Base-by-base conservation (phyloP, 805 yeast genomes). In the Candida railenensis region DNA sequence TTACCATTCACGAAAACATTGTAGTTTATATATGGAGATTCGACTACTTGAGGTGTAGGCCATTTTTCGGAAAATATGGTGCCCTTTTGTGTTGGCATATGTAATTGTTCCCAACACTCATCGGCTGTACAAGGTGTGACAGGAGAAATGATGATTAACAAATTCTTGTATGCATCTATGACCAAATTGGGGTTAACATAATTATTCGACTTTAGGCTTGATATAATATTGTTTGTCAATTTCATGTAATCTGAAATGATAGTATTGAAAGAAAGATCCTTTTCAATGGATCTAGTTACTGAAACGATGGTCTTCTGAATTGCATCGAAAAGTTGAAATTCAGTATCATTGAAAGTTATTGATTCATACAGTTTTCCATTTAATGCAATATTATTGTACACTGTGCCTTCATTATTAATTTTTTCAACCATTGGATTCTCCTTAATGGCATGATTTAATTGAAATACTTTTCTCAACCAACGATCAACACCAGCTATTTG, bases 211-310 rank as follows among this genome's bases (percentile, higher is more conserved):
- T 74, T 73, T 3, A 71, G 37, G 0, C 77, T 74, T 2, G 60
- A 51, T 2, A 62, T 57, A 15, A 87, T 54, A 1, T 71, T 53
- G 34, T 82, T 80, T 9, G 95, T 85, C 42, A 84, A 62, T 58
- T 90, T 94, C 96, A 90, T 92, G 57, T 82, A 86, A 59, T 90
- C 95, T 0, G 97, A 88, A 20, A 94, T 79, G 1, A 89, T 82
- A 0, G 97, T 91, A 63, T 94, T 92, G 61, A 92, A 70, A 0
- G 90, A 74, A 22, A 86, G 65, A 0, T 80, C 76, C 1, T 66
- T 70, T 19, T 73, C 80, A 46, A 88, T 78, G 0, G 96, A 81
- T 5, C 69, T 72, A 14, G 85, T 77, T 7, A 89, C 75, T 8
- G 77, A 68, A 18, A 59, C 61, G 14, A 83, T 54, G 37, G 73